Base-by-base conservation (phyloP, 2,329 filamentous ascomycete genomes). In the Nemania sp. region DNA sequence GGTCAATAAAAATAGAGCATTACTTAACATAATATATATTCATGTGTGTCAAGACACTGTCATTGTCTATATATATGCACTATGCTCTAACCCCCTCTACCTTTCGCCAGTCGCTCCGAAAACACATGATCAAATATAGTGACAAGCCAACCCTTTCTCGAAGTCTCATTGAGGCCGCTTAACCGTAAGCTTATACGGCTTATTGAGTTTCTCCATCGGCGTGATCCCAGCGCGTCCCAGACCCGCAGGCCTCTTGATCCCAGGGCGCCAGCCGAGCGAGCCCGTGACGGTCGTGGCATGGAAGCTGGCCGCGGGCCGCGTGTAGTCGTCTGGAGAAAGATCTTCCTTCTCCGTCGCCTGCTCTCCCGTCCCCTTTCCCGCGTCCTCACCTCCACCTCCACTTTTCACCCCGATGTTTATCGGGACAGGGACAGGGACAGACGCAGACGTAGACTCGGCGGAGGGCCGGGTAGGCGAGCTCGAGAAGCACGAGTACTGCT, bases 101-200 rank as follows among this genome's bases (percentile, higher is more conserved):
- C 22, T 6, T 29, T 18, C 51, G 26, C 24, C 29, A 43, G 45
- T 11, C 7, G 1, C 38, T 5, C n/a, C 27, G 8, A 2, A 5
- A 24, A 35, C 35, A 26, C 41, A 63, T 32, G 38, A 38, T 7
- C 7, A 22, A 2, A 55, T 41, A 41, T 32, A 15, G 15, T 8
- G 13, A 45, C 18, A 13, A 20, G 13, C 32, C n/a, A 3, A 38
- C 15, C 13, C 26, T 38, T 1, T 20, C 8, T 52, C 49, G 3
- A 29, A 53, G 7, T n/a, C 51, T 1, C 51, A 38, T 74, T 62
- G 76, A 26, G 75, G 66, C 63, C 84, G 80, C 66, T 83, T 85
- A 22, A 88, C 84, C 11, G 85, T 88, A 72, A 88, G 78, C 77
- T 87, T 88, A 65, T 89, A 89, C 5, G 87, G 87, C 73, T 84